Base-by-base conservation (phyloP, 73 alveolate genomes). In the Tetrahymena elliotti region DNA sequence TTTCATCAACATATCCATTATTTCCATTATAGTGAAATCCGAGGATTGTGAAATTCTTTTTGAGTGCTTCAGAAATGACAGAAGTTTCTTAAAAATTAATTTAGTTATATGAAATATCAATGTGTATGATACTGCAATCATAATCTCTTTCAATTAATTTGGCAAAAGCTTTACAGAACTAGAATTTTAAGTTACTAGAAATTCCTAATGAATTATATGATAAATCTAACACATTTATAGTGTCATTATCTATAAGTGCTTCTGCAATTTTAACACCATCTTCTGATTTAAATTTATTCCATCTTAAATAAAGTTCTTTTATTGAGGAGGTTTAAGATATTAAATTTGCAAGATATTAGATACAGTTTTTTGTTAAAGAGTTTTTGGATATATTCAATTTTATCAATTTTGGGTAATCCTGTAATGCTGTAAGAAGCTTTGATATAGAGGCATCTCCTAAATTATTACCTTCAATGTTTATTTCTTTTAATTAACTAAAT, bases 1-100 rank as follows among this genome's bases (percentile, higher is more conserved):
- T 34, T 36, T 33, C 36, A 52, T 94, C 93, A 2, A 94, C 47
- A 33, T 84, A 94, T 35, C 84, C 93, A 36, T 34, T 33, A 92
- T 94, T 94, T 35, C 96, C 96, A 34, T 94, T 94, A 94, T 84
- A 94, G 92, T 94, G 96, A 33, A 94, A 94, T n/a, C 96, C 96
- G 47, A 83, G 37, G 1, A 94, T 84, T 31, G 93, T 84, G 20
- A 53, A 84, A 88, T 94, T 94, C 35, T 84, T 84, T 52, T 53
- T 94, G 33, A 94, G 93, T 16, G 93, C 95, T 38, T 40, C 37
- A 34, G 96, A 47, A 7, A 94, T 94, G 35, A 84, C 39, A 16
- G 38, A 4, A 33, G 95, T 33, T 52, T 83, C 95, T 36, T 11
- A 35, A 8, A 52, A 94, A 68, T 84, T 94, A 54, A 94, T 83